Evolutionary conservation across 176 grass and related monocot species (phyloP), one percentile per base, ranked within the genome.

Genomic region (Saccharum officinarum): DNA sequence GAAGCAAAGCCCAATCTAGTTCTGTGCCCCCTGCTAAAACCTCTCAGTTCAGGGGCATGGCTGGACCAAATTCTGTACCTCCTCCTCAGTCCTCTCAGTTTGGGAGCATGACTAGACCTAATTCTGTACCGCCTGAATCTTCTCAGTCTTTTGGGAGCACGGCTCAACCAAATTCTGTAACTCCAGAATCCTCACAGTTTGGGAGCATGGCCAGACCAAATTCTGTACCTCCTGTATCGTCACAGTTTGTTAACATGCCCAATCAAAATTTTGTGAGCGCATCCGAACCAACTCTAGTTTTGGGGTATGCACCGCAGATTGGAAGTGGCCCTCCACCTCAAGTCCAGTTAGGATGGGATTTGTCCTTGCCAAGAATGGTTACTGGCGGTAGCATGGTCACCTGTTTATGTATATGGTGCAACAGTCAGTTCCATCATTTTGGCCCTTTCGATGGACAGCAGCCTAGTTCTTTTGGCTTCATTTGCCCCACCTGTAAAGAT

Each of bases 401-500:
- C 36, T 84, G 79, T 45, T 42, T 97, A 26, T 97, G 94, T 73
- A 87, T 83, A 47, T 94, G 92, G 90, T 96, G 93, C 86, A 89
- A 78, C 82, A 78, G 84, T 55, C 90, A 99, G 72, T 99, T 94
- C 78, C 83, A 88, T 46, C 94, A 91, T 80, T 86, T 88, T 86
- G 90, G 86, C 31, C 15, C 86, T 7, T 14, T 85, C 54, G 71
- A 91, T 12, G 86, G 68, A 44, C 87, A 82, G 36, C 88, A 84
- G 73, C 37, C 84, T 73, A 91, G 76, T 85, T 87, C 92, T 22
- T 79, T 95, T 64, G 91, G 86, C 23, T 84, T 88, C 60, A 97
- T 99, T 40, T 97, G 97, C 33, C 94, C 92, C 28, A 13, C 93
- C 9, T 99, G 97, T 40, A 99, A 91, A 81, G 92, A 87, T 12